Evolutionary conservation across 352 stramenopile species (phyloP).

Genomic region (Thalassiosira livingstoniorum): DNA sequence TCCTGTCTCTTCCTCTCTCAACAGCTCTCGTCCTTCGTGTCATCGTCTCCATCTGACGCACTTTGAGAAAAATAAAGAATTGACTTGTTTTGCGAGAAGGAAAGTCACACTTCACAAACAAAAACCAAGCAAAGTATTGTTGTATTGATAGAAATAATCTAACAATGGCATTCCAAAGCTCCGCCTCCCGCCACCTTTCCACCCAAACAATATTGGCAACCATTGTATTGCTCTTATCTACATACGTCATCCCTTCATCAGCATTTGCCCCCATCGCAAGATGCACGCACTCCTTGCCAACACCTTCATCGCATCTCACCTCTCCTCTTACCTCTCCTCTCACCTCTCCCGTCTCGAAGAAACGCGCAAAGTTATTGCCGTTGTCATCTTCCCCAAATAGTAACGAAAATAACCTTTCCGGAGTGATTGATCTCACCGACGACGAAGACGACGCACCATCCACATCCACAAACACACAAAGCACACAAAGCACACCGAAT

Average conservation of each 20-base stretch:
- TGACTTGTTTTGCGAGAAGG: too few species aligned
- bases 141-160: too few species aligned
- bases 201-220: neutral
- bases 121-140: too few species aligned
- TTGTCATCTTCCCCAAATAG: neutral
- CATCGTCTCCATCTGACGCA: too few species aligned
- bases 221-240: neutral
- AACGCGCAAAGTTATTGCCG: neutral
- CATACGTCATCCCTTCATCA: neutral
- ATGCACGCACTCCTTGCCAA: too few species aligned
- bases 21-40: too few species aligned
- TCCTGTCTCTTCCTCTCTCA: too few species aligned
- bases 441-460: constrained; percentile 53
- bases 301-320: too few species aligned
- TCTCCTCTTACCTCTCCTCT: neutral
- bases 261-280: neutral
- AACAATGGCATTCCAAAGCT: too few species aligned
- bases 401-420: constrained; percentile 7
- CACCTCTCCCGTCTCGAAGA: neutral
- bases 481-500: neutral
- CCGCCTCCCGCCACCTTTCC: neutral
- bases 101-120: too few species aligned
- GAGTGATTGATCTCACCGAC: constrained; percentile 61
- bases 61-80: too few species aligned
- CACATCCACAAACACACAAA: neutral